Percentiles rank a stretch among this genome's conserved stretches.
These are phyloP conservation scores for Apophysomyces variabilis DNA, from an alignment of 371 early-diverging fungal species.

Conservation along the genomic window DNA sequence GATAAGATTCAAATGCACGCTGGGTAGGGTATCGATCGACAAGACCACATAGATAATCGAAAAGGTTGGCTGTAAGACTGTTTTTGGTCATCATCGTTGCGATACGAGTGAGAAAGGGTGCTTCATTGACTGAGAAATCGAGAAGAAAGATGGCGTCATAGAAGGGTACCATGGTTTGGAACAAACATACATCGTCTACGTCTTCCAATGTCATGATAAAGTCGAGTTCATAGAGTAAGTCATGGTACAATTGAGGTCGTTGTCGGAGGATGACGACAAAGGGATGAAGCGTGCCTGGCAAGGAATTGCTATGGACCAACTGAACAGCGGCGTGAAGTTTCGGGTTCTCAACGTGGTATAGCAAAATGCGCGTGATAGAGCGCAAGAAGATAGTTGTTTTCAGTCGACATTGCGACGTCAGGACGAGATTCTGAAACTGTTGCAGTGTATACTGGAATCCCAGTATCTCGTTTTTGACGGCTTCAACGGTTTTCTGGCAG, in stretches of 20 bases:
- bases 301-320: constrained; percentile 15
- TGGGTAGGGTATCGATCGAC: constrained; percentile 13
- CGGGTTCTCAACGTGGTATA: constrained; percentile 8
- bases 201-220: constrained; percentile 17
- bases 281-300: constrained; percentile 25
- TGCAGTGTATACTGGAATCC: constrained; percentile 21
- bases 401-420: constrained; percentile 20
- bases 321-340: neutral
- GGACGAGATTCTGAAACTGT: constrained; percentile 33
- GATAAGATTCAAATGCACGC: neutral
- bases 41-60: neutral
- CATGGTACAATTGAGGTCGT: constrained; percentile 26
- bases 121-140: constrained; percentile 13
- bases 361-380: constrained; percentile 28
- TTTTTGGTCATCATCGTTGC: neutral
- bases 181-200: neutral
- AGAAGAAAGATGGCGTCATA: constrained; percentile 27
- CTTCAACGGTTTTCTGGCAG: constrained; percentile 34
- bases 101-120: constrained; percentile 26
- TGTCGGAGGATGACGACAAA: constrained; percentile 33
- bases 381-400: constrained; percentile 32
- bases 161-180: constrained; percentile 19
- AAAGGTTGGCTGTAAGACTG: neutral
- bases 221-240: constrained; percentile 32
- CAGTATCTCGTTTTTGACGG: constrained; percentile 14